Percentiles rank a stretch among this genome's conserved stretches.
Conservation (phyloP, 768 basidiomycete genomes). For the Sporobolomyces phaffii region DNA sequence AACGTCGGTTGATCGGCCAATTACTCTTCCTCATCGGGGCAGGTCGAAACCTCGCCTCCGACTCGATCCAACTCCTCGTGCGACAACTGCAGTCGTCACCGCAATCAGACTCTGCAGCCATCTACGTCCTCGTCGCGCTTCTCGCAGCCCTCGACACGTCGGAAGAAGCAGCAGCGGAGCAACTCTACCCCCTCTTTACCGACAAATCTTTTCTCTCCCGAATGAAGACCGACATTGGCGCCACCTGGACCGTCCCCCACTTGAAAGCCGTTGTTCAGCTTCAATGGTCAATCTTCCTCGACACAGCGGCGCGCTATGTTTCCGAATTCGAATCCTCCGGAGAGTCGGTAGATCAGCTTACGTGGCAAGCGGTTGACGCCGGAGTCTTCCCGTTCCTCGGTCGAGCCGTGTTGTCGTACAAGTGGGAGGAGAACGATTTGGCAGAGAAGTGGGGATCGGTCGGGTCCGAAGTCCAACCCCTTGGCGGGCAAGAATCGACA, state of each 20-base stretch:
- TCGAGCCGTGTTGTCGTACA: slow-evolving; percentile 58
- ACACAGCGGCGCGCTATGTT: slow-evolving; percentile 63
- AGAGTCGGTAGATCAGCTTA: slow-evolving; percentile 68
- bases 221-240: slow-evolving; percentile 18
- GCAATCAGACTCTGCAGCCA: slow-evolving; percentile 63
- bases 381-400: slow-evolving; percentile 72
- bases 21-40: slow-evolving; percentile 38
- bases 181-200: slow-evolving; percentile 29
- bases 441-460: slow-evolving; percentile 41
- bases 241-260: slow-evolving; percentile 48
- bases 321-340: slow-evolving; percentile 63
- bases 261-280: slow-evolving; percentile 69
- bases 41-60: slow-evolving; percentile 15
- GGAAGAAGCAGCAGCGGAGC: slow-evolving; percentile 48
- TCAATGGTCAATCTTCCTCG: slow-evolving; percentile 81
- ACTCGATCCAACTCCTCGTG: slow-evolving; percentile 35
- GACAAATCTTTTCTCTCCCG: slow-evolving; percentile 28
- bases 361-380: slow-evolving; percentile 75
- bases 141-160: slow-evolving; percentile 59
- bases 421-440: slow-evolving; percentile 48
- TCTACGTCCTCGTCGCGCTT: slow-evolving; percentile 59
- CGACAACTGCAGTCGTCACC: slow-evolving; percentile 23
- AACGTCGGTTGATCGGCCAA: slow-evolving; percentile 37
- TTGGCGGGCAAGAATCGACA: slow-evolving; percentile 13
- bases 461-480: slow-evolving; percentile 8